Evolutionary conservation across 768 basidiomycete genomes (phyloP), one percentile per base, ranked within the genome.

Genomic region (Pisolithus marmoratus): DNA sequence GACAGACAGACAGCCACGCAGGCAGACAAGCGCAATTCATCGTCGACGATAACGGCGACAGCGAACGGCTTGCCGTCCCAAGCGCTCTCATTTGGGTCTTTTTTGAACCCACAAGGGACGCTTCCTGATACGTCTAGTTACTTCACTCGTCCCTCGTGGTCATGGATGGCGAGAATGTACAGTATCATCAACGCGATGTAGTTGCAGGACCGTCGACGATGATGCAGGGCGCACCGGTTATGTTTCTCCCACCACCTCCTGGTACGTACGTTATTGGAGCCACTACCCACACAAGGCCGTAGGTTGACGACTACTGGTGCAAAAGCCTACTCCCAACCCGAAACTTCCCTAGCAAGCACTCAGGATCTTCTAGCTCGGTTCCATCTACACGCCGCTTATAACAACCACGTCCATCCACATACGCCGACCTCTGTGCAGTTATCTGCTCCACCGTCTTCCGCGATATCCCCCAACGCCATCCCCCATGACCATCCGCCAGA

Each of bases 341-440:
- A 58, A 45, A 58, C 74, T 24, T 74, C 79, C 65, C 77, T 91
- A 47, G 66, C 76, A 38, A 87, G 88, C 70, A 90, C 90, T 1
- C 81, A 91, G 61, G 89, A 91, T 69, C 81, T 91, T 48, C 75
- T 91, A 51, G 73, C 79, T 42, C 83, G 84, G 54, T 87, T 91
- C 60, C 73, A 79, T 46, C 80, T 91, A 26, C 76, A 83, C 46
- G 59, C 82, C 9, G 82, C 86, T n/a, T 91, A 91, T 64, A 84
- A 90, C 71, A 86, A 83, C 62, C 85, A 90, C 60, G 89, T 90
- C 47, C 77, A 83, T n/a, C 77, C 81, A 11, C 70, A 72, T 61
- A 63, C 34, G 70, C 74, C 19, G 57, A 4, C 26, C 5, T 17
- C 14, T 27, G 5, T 68, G 27, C 62, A 63, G 41, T 27, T 60